Evolutionary conservation across 2,329 filamentous ascomycete species (phyloP).

Genomic region (Ophiostoma novo-ulmi): DNA sequence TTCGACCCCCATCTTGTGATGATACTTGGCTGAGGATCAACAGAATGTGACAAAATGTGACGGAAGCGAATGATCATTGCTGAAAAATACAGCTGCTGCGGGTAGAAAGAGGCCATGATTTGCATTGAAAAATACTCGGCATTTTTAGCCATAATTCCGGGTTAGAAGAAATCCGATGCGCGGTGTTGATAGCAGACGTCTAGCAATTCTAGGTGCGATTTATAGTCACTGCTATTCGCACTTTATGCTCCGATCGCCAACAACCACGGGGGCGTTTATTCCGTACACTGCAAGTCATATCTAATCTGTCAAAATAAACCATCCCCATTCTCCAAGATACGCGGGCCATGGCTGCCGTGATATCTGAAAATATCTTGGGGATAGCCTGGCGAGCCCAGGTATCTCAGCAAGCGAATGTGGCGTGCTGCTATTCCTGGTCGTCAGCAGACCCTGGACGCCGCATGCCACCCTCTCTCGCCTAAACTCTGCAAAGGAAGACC

Average conservation of each 20-base stretch:
- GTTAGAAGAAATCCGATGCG: neutral
- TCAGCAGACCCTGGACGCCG: neutral
- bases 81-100: neutral
- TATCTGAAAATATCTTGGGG: neutral
- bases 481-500: neutral
- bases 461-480: neutral
- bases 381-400: neutral
- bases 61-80: neutral
- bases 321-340: neutral
- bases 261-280: neutral
- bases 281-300: neutral
- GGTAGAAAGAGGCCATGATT: neutral
- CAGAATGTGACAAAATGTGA: neutral
- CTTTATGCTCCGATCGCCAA: neutral
- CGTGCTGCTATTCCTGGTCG: neutral
- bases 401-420: neutral
- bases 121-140: neutral
- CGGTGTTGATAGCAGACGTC: neutral
- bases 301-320: neutral
- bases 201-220: neutral
- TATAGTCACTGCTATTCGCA: neutral
- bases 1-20: neutral
- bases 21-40: neutral
- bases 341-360: too few relatives aligned
- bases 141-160: neutral